These are phyloP conservation scores for Pisolithus sp. DNA, from an alignment of 768 basidiomycete species.

Conservation along the genomic window DNA sequence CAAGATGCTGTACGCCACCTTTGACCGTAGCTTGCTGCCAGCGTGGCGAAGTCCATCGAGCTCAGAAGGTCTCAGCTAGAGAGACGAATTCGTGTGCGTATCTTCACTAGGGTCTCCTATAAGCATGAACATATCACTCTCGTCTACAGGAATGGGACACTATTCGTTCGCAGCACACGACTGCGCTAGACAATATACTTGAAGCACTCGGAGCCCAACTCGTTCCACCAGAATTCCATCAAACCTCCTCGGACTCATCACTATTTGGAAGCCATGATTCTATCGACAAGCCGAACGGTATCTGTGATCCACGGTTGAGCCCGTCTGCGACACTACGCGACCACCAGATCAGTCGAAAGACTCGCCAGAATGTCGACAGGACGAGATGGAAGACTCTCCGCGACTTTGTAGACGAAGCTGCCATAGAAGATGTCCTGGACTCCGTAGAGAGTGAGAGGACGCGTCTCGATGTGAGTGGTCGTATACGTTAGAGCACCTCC, in stretches of 20 bases:
- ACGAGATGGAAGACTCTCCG: slow-evolving; percentile 74
- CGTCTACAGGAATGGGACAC: slow-evolving; percentile 62
- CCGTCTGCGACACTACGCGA: slow-evolving; percentile 27
- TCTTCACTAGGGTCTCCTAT: background rate
- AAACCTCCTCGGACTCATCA: slow-evolving; percentile 58
- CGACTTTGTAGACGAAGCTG: slow-evolving; percentile 81
- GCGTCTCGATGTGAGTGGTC: slow-evolving; percentile 51
- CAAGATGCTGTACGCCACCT: background rate
- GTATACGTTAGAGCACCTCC: slow-evolving; percentile 16
- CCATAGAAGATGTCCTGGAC: slow-evolving; percentile 71
- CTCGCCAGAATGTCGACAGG: slow-evolving; percentile 34
- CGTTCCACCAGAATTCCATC: slow-evolving; percentile 75
- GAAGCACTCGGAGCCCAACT: slow-evolving; percentile 66
- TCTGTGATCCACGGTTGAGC: slow-evolving; percentile 33
- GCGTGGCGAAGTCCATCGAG: slow-evolving; percentile 69
- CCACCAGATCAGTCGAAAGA: slow-evolving; percentile 15
- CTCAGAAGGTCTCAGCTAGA: slow-evolving; percentile 57
- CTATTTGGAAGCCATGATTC: slow-evolving; percentile 76
- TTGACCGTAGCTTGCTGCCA: slow-evolving; percentile 58
- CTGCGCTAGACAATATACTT: slow-evolving; percentile 60
- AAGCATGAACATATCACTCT: background rate
- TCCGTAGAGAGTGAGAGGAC: slow-evolving; percentile 64
- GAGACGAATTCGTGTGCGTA: slow-evolving; percentile 55
- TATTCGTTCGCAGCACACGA: slow-evolving; percentile 50
- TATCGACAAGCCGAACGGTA: slow-evolving; percentile 33